phyloP scores from a whole-genome alignment of 495 filamentous ascomycete species.

The Platismatia glauca region DNA sequence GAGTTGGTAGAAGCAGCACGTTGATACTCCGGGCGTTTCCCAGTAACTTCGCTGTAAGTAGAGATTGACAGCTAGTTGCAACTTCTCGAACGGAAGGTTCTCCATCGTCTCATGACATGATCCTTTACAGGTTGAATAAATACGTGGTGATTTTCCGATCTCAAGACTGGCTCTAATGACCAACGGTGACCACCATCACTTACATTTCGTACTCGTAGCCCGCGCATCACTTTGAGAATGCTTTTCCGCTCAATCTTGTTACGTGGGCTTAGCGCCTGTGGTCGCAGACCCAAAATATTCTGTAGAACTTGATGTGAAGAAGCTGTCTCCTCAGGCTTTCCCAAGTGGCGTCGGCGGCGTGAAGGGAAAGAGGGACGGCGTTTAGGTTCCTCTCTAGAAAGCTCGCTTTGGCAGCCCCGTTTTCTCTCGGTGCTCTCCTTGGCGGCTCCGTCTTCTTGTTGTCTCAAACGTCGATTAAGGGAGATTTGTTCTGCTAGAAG shows the following conservation, averaged over 20 bases:
- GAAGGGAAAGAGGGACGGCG: neutral
- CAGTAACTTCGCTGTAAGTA: neutral
- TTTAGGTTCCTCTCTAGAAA: neutral
- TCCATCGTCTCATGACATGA: neutral
- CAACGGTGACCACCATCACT: neutral
- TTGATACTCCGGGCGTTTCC: neutral
- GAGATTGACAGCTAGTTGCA: neutral
- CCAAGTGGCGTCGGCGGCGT: neutral
- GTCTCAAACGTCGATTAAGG: neutral
- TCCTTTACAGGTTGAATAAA: constrained; percentile 9
- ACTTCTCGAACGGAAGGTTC: neutral
- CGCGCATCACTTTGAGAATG: neutral
- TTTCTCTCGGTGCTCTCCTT: neutral
- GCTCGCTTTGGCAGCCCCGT: neutral
- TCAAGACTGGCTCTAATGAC: neutral
- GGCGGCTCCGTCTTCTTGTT: neutral
- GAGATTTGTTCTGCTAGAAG: constrained; percentile 7
- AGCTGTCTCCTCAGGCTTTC: neutral
- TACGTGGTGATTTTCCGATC: neutral
- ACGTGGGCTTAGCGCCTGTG: neutral
- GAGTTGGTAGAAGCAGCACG: neutral
- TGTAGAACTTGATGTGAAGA: neutral
- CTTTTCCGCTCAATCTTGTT: neutral
- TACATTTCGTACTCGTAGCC: neutral
- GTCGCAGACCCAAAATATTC: neutral